Evolutionary conservation across 768 basidiomycete genomes (phyloP).

Genomic region (Melanogaster broomeanus): DNA sequence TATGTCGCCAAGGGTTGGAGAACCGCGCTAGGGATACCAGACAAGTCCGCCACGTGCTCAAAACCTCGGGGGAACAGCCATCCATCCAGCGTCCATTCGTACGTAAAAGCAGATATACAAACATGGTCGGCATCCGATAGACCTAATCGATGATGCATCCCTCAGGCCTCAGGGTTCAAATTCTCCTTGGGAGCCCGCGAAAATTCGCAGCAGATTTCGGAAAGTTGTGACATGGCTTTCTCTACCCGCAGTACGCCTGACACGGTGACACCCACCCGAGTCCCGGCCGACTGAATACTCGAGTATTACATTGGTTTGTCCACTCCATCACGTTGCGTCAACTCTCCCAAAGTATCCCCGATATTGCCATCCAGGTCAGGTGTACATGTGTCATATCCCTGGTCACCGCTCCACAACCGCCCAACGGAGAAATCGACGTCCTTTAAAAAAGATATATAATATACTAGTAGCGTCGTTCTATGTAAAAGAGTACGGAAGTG

Average conservation of each 20-base stretch:
- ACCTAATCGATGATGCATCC: no score
- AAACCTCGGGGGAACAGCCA: background rate
- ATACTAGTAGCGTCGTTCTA: background rate
- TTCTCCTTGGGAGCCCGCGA: conserved; percentile 3
- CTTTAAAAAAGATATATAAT: conserved; percentile 20
- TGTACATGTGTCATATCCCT: background rate
- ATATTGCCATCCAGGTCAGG: background rate
- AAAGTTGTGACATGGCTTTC: background rate
- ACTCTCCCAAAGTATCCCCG: background rate
- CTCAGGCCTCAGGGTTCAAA: background rate
- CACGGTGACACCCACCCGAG: background rate
- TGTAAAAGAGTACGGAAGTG: conserved; percentile 15
- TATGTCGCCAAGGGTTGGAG: conserved; percentile 17
- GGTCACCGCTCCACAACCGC: background rate
- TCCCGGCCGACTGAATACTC: background rate
- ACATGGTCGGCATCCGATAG: no score
- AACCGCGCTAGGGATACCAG: no score
- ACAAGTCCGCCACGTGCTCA: conserved; percentile 26
- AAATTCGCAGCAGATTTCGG: background rate
- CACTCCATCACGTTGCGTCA: background rate
- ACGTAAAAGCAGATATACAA: conserved; percentile 14
- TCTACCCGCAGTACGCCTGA: no score
- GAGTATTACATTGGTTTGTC: background rate
- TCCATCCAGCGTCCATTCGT: background rate
- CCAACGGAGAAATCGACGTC: background rate